Conservation (phyloP, 805 yeast genomes). For the Candida oleophila region DNA sequence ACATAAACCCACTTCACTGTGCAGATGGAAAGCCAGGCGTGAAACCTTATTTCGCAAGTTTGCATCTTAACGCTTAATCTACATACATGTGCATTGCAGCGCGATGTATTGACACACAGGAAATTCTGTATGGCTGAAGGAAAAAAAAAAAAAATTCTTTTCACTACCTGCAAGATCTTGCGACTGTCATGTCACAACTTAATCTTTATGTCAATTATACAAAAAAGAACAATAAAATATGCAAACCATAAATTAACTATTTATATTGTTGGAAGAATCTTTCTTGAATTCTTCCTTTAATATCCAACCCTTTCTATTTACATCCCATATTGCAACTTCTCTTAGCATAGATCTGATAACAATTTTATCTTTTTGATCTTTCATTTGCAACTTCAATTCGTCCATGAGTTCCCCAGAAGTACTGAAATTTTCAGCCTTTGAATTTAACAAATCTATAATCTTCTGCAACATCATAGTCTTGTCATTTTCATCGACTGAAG, state of each 20-base stretch:
- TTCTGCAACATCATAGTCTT: constrained; percentile 25
- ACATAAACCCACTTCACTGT: constrained; percentile 4
- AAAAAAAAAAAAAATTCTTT: no score
- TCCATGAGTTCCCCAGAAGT: constrained; percentile 50
- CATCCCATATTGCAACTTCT: constrained; percentile 68
- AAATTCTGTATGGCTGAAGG: neutral
- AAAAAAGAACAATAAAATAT: no score
- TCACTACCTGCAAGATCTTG: no score
- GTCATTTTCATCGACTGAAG: constrained; percentile 11
- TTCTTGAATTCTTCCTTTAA: constrained; percentile 49
- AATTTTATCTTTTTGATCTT: constrained; percentile 51
- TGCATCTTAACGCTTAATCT: neutral
- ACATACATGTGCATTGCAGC: neutral
- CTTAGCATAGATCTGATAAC: constrained; percentile 66
- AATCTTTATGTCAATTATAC: no score
- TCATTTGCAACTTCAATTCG: constrained; percentile 23
- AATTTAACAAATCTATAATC: constrained; percentile 39
- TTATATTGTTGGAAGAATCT: neutral
- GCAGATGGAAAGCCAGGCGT: neutral
- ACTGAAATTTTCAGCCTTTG: constrained; percentile 39
- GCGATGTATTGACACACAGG: neutral
- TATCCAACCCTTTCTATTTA: constrained; percentile 59
- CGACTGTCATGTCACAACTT: neutral
- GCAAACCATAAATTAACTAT: no score
- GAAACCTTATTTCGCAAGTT: constrained; percentile 1